Conservation (phyloP, 208 protist species). For the Trichomonas gallinae region DNA sequence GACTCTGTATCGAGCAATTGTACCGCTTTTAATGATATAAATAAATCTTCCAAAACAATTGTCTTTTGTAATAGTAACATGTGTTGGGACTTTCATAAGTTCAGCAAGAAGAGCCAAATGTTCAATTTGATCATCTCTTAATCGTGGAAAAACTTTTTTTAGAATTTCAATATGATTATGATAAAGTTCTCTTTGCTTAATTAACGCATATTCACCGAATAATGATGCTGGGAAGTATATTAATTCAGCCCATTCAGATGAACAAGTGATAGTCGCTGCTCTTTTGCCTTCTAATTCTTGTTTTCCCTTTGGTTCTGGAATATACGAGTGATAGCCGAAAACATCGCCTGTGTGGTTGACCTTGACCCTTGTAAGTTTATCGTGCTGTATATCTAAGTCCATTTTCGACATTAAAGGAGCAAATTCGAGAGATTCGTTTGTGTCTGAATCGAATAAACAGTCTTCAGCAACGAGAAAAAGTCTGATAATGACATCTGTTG, state of each 20-base stretch:
- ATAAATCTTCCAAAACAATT: neutral
- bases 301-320: too few relatives aligned
- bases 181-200: neutral
- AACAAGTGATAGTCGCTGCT: neutral
- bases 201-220: neutral
- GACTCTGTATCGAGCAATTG: neutral
- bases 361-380: neutral
- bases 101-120: neutral
- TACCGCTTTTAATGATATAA: neutral
- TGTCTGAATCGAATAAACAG: neutral
- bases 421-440: neutral
- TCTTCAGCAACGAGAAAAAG: constrained; percentile 9
- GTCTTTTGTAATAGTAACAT: neutral
- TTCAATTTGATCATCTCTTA: neutral
- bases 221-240: neutral
- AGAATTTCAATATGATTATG: neutral
- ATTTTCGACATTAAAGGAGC: neutral
- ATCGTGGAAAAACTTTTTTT: neutral
- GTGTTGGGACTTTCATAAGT: neutral
- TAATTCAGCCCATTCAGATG: neutral
- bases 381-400: neutral
- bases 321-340: neutral
- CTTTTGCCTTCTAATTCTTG: neutral
- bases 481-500: neutral
- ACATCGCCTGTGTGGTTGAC: neutral